Evolutionary conservation across 1,284 basidiomycete species (phyloP).

Genomic region (Sporisorium iseilematis-ciliati): DNA sequence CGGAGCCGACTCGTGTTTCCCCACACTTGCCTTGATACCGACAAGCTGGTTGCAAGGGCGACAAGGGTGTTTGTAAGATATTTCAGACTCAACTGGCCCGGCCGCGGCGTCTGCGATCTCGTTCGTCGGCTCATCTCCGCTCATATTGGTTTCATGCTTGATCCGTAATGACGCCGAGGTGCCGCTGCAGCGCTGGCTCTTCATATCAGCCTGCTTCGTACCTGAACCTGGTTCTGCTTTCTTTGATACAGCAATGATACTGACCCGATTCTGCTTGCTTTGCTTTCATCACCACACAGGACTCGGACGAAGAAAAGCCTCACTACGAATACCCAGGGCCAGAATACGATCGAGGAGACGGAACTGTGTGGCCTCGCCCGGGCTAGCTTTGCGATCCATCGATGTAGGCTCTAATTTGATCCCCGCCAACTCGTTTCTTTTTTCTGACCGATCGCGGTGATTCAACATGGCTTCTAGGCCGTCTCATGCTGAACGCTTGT

Average conservation of each 20-base stretch:
- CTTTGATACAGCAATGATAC: not conserved
- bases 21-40: not conserved
- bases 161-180: not conserved
- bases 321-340: slow-evolving; percentile 56
- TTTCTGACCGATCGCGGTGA: not conserved
- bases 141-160: slow-evolving; percentile 25
- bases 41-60: not conserved
- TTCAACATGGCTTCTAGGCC: slow-evolving; percentile 1
- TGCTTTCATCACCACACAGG: slow-evolving; percentile 21
- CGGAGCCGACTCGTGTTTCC: not conserved
- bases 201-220: not conserved
- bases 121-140: slow-evolving; percentile 8
- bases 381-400: slow-evolving; percentile 4
- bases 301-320: slow-evolving; percentile 62
- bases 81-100: not conserved
- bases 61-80: too few species aligned
- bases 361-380: slow-evolving; percentile 53
- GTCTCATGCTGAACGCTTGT: not conserved
- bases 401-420: not conserved
- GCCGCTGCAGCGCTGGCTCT: too few species aligned
- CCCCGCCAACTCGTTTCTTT: not conserved
- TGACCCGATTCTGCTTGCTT: not conserved
- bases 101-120: not conserved
- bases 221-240: not conserved
- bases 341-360: slow-evolving; percentile 54